Evolutionary conservation across 129 eudicot species (phyloP).

Genomic region (sunflower (Helianthus annuus)): DNA sequence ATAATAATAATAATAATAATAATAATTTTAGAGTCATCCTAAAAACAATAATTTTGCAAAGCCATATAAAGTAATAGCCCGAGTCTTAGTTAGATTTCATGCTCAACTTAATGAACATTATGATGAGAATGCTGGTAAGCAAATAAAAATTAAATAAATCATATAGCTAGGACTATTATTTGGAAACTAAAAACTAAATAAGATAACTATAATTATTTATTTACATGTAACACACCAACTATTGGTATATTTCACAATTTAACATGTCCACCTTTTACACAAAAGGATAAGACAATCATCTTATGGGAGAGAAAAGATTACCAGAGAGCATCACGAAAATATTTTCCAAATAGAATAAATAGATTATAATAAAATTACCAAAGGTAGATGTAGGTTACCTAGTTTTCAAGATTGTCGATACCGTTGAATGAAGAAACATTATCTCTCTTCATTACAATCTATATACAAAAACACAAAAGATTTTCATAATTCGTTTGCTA

Average conservation of each 20-base stretch:
- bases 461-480: too few species aligned
- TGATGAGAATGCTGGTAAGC: background rate
- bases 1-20: too few species aligned
- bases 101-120: background rate
- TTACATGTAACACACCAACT: background rate
- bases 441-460: background rate
- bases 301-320: background rate
- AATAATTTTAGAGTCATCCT: too few species aligned
- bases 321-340: background rate
- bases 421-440: background rate
- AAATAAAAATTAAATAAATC: background rate
- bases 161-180: background rate
- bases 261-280: background rate
- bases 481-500: too few species aligned
- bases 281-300: background rate
- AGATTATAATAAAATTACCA: too few species aligned
- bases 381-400: background rate
- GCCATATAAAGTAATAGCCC: too few species aligned
- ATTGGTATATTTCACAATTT: background rate
- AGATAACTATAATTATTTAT: background rate
- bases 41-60: too few species aligned
- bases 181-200: background rate
- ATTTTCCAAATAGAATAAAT: background rate
- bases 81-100: too few species aligned
- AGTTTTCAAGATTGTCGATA: background rate